Evolutionary conservation across 495 filamentous ascomycete genomes (phyloP).

Genomic region (Rhizodiscina lignyota): DNA sequence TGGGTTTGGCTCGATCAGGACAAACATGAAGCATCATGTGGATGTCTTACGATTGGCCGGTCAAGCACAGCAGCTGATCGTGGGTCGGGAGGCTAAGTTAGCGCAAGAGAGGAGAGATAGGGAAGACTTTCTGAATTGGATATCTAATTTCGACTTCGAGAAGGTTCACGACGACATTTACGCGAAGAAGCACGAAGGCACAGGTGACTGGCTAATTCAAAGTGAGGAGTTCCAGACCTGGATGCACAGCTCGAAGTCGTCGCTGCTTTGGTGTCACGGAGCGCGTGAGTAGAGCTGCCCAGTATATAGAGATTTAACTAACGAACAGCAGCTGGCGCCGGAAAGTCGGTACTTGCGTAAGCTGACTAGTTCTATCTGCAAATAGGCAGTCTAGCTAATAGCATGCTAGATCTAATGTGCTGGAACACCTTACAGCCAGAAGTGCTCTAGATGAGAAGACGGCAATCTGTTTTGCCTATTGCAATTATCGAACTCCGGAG

Average conservation of each 20-base stretch:
- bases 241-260: background rate
- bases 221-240: constrained; percentile 2
- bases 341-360: no score
- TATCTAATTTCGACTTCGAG: constrained; percentile 2
- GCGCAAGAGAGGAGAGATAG: constrained; percentile 3
- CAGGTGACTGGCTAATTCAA: constrained; percentile 5
- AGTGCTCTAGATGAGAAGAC: no score
- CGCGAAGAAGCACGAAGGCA: constrained; percentile 3
- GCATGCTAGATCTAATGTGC: no score
- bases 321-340: no score
- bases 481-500: no score
- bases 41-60: constrained; percentile 3
- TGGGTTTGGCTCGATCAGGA: constrained; percentile 1
- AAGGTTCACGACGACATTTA: constrained; percentile 6
- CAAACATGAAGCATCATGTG: constrained; percentile 4
- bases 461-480: no score
- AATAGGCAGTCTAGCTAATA: no score
- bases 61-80: constrained; percentile 1
- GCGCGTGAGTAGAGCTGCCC: constrained; percentile 1
- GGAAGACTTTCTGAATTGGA: constrained; percentile 5
- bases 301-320: background rate
- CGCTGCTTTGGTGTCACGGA: constrained; percentile 5
- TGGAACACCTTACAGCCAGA: no score
- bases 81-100: background rate
- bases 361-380: no score